Percentiles rank a stretch among this genome's conserved stretches.
Conservation (phyloP, 257 asterid genomes). For the Solanum pennellii region DNA sequence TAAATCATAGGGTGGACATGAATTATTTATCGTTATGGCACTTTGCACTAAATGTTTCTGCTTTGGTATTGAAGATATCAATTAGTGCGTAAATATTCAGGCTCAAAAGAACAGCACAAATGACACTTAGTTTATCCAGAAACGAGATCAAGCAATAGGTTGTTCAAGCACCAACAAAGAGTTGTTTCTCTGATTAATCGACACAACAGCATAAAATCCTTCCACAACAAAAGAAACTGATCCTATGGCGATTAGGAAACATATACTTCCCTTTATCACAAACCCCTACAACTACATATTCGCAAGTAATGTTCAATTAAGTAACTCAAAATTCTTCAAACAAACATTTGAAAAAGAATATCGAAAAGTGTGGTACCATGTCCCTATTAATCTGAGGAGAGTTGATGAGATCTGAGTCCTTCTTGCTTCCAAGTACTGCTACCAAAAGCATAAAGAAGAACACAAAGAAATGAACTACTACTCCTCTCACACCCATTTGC, state of each 20-base stretch:
- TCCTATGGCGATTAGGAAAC: neutral
- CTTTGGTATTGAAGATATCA: neutral
- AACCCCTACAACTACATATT: neutral
- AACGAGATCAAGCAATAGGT: neutral
- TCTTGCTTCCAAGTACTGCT: conserved; percentile 28
- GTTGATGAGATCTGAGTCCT: conserved; percentile 24
- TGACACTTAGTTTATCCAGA: neutral
- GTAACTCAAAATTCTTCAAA: neutral
- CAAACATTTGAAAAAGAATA: neutral
- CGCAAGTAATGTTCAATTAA: neutral
- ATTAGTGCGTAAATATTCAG: neutral
- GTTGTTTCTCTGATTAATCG: neutral
- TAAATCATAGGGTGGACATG: neutral
- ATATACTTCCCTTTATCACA: neutral
- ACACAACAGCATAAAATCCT: neutral
- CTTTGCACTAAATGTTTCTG: neutral
- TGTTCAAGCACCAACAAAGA: neutral
- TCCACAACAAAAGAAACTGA: neutral
- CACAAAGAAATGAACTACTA: conserved; percentile 22
- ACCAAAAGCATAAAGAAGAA: conserved; percentile 30
- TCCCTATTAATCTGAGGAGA: conserved; percentile 38
- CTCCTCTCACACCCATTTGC: conserved; percentile 25
- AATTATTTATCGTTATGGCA: neutral
- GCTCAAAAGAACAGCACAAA: neutral
- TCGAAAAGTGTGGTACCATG: conserved; percentile 29